A percentile compares a stretch with the other conserved stretches of the same genome.
These are phyloP conservation scores for Saccharum officinarum DNA, from an alignment of 176 grass and related monocot genomes.

Conservation along the genomic window DNA sequence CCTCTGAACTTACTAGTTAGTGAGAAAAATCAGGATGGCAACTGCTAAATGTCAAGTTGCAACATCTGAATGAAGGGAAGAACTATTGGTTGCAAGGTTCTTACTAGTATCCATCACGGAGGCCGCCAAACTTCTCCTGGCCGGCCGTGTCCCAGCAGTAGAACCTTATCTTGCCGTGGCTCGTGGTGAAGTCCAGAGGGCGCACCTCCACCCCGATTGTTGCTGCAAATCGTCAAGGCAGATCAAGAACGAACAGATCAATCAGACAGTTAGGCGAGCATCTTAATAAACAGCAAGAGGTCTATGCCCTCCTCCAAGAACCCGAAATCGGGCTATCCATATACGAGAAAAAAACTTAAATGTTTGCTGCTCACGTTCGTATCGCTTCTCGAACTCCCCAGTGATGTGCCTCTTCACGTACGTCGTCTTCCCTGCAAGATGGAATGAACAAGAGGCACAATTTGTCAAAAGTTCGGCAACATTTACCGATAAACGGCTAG, in stretches of 20 bases:
- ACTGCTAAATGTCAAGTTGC: not conserved
- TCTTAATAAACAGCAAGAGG: not conserved
- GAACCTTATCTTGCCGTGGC: conserved; percentile 58
- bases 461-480: not conserved
- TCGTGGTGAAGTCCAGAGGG: conserved; percentile 64
- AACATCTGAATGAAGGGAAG: not conserved
- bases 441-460: not conserved
- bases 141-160: conserved; percentile 78
- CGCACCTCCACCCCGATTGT: conserved; percentile 81
- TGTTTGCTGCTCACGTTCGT: conserved; percentile 50
- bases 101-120: conserved; percentile 89
- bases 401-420: conserved; percentile 90
- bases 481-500: not conserved
- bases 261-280: not conserved
- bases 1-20: not conserved
- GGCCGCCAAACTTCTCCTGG: conserved; percentile 76
- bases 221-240: conserved; percentile 42
- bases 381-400: conserved; percentile 77
- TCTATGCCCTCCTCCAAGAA: not conserved
- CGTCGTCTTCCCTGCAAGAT: conserved; percentile 65
- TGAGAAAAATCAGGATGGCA: not conserved
- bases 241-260: not conserved
- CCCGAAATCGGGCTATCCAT: not conserved
- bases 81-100: not conserved
- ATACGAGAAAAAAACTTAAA: not conserved